phyloP scores from a whole-genome alignment of 371 early-diverging fungal genomes.

The Fennellomyces sp. region DNA sequence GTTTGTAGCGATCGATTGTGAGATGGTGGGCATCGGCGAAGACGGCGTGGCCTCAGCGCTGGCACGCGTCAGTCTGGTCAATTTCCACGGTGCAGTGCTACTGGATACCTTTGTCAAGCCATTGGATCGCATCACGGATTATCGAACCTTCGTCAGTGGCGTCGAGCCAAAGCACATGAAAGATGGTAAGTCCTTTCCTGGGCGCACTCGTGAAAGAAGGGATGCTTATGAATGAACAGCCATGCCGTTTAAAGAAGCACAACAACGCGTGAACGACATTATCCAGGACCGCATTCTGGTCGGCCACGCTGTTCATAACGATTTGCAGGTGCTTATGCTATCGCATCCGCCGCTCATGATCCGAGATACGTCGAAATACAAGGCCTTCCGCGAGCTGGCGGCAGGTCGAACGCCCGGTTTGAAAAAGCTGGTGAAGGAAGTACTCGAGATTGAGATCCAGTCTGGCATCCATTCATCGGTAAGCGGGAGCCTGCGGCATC shows the following conservation, averaged over 20 bases:
- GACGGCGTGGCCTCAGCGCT: constrained; percentile 80
- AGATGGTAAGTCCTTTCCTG: constrained; percentile 35
- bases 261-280: constrained; percentile 74
- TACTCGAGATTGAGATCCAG: constrained; percentile 84
- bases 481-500: constrained; percentile 6
- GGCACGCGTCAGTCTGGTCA: constrained; percentile 92
- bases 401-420: constrained; percentile 76
- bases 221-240: constrained; percentile 33
- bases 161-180: constrained; percentile 80
- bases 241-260: constrained; percentile 74
- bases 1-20: constrained; percentile 95
- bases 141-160: constrained; percentile 92
- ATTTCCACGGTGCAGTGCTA: constrained; percentile 87
- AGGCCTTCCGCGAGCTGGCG: constrained; percentile 71
- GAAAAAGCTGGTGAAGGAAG: constrained; percentile 72
- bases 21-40: constrained; percentile 97
- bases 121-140: constrained; percentile 86
- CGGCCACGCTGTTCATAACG: constrained; percentile 91
- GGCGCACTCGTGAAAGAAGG: background rate
- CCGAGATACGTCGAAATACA: constrained; percentile 86
- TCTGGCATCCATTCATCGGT: constrained; percentile 90
- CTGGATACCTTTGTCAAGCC: constrained; percentile 89
- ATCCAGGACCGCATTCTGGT: constrained; percentile 85
- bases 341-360: constrained; percentile 77
- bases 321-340: constrained; percentile 79